Conservation (phyloP, 495 filamentous ascomycete genomes). For the Daldinia loculata region DNA sequence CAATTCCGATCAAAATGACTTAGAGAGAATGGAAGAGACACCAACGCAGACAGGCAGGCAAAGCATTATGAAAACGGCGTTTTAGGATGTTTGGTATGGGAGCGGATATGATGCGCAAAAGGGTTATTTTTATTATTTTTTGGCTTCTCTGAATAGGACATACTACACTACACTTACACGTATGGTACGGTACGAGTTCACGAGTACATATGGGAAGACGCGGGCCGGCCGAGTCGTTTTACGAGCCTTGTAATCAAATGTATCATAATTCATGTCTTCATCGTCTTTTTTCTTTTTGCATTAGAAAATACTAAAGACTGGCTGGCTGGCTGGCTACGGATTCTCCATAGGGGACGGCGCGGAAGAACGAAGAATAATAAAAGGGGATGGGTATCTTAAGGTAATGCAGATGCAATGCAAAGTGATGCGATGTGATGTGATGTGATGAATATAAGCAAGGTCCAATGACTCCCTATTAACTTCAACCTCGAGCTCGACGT, state of each 20-base stretch:
- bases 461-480: not conserved
- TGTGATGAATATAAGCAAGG: slow-evolving; percentile 11
- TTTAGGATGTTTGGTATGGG: slow-evolving; percentile 16
- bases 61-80: slow-evolving; percentile 28
- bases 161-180: slow-evolving; percentile 1
- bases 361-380: slow-evolving; percentile 15
- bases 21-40: not conserved
- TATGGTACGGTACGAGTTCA: slow-evolving; percentile 24
- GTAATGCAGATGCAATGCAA: slow-evolving; percentile 7
- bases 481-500: slow-evolving; percentile 36
- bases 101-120: slow-evolving; percentile 5
- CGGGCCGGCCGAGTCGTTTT: slow-evolving; percentile 10
- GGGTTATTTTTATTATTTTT: not conserved
- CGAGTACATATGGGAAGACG: slow-evolving; percentile 22
- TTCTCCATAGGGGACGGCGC: slow-evolving; percentile 22
- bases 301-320: slow-evolving; percentile 19
- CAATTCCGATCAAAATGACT: not conserved
- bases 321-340: slow-evolving; percentile 1
- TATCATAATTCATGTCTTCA: slow-evolving; percentile 40
- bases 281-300: slow-evolving; percentile 17
- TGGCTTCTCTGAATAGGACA: slow-evolving; percentile 11
- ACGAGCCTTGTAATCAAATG: slow-evolving; percentile 42
- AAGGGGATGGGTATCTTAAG: slow-evolving; percentile 33
- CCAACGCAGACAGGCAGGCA: not conserved
- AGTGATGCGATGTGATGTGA: slow-evolving; percentile 13